A percentile compares a stretch with the other conserved stretches of the same genome.
These are phyloP conservation scores for Syncephalastrum sp. DNA, from an alignment of 371 early-diverging fungal genomes.

Conservation along the genomic window DNA sequence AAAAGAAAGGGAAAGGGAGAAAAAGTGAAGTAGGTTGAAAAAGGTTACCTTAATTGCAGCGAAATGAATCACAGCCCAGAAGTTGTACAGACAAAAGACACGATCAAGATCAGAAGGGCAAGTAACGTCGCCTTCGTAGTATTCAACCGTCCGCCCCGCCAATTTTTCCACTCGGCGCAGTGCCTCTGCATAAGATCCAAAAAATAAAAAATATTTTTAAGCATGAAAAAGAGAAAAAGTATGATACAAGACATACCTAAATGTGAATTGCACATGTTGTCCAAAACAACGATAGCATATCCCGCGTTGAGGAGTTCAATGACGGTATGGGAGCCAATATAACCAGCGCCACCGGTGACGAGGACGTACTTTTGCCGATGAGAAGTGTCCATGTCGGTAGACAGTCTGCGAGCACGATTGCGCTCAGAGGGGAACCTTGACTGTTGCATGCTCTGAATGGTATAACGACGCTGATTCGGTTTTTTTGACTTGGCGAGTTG, in stretches of 20 bases:
- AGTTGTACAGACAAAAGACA: conserved; percentile 65
- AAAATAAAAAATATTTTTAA: not conserved
- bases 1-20: not conserved
- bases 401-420: conserved; percentile 3
- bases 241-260: conserved; percentile 23
- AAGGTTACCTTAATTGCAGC: conserved; percentile 74
- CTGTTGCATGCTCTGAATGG: conserved; percentile 10
- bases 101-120: conserved; percentile 45
- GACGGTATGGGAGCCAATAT: conserved; percentile 89
- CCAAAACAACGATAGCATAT: conserved; percentile 76
- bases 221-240: not conserved
- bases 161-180: conserved; percentile 44
- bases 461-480: conserved; percentile 13
- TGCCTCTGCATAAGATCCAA: conserved; percentile 33
- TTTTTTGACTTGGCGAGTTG: not conserved
- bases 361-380: conserved; percentile 55
- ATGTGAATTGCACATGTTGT: conserved; percentile 73
- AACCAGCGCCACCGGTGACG: conserved; percentile 91
- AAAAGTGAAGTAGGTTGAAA: not conserved
- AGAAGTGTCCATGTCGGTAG: conserved; percentile 18
- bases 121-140: conserved; percentile 45
- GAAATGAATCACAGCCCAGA: conserved; percentile 86
- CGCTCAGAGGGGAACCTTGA: conserved; percentile 7
- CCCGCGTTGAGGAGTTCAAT: conserved; percentile 72
- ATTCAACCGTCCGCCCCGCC: conserved; percentile 39